Percentiles rank a stretch among this genome's conserved stretches.
phyloP scores from a whole-genome alignment of 2,329 filamentous ascomycete species.

The Neopestalotiopsis sp. region DNA sequence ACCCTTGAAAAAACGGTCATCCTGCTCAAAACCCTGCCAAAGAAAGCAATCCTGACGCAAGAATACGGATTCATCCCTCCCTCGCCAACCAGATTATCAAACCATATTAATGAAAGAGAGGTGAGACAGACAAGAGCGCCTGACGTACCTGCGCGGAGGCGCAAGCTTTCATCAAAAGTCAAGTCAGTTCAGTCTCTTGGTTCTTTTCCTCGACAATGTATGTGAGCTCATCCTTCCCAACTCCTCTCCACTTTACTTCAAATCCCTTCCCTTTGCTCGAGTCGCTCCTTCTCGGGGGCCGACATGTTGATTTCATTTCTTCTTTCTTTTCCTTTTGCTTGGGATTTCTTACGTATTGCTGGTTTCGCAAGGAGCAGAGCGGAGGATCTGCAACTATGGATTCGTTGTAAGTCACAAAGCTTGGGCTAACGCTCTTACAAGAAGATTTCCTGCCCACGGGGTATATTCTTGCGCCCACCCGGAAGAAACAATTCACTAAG shows the following conservation, averaged over 20 bases:
- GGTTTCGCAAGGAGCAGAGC: constrained; percentile 4
- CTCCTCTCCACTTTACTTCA: constrained; percentile 9
- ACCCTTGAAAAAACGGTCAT: constrained; percentile 8
- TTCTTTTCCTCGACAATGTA: not conserved
- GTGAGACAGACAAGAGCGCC: not conserved
- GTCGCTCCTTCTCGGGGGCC: not conserved
- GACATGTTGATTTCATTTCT: not conserved
- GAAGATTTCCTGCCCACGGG: not conserved
- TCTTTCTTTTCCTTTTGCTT: not conserved
- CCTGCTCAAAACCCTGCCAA: constrained; percentile 2
- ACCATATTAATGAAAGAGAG: constrained; percentile 5
- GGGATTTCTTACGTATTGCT: not conserved
- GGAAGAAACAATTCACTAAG: constrained; percentile 27
- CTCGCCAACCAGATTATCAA: not conserved
- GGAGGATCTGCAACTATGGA: constrained; percentile 15
- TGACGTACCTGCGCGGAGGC: not conserved
- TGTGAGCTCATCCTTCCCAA: constrained; percentile 4
- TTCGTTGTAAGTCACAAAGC: constrained; percentile 17
- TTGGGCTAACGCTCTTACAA: not conserved
- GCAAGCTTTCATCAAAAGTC: not conserved
- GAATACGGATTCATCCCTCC: not conserved
- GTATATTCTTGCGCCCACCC: not conserved
- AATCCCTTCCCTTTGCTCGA: not conserved
- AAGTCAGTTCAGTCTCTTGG: not conserved
- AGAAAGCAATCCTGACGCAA: not conserved